Evolutionary conservation across 306 rosid genomes (phyloP), one percentile per base, ranked within the genome.

Genomic region (Vachellia pachyceras): DNA sequence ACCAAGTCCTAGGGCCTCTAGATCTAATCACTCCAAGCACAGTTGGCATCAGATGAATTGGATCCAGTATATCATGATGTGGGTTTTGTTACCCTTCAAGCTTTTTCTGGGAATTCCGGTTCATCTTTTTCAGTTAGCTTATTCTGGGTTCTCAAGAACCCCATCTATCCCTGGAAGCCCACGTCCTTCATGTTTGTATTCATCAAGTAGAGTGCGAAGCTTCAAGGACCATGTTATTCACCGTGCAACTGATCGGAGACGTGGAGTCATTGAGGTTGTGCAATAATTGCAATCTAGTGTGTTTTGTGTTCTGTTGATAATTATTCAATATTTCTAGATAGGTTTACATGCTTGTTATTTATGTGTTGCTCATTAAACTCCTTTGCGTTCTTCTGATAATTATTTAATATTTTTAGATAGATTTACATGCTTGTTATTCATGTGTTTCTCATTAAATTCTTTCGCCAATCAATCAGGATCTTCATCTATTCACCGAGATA

Each of bases 211-310:
- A 65, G 79, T 84, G 77, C 92, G 77, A 79, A 86, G 78, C 72
- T 81, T 91, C 61, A 95, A 87, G 89, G 97, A 95, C 57, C 93
- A 95, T 7, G 61, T 93, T 73, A 85, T 93, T 81, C 91, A 91
- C 82, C 87, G 89, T 66, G 41, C 99, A 70, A 93, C 94, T 65
- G 99, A 95, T 80, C 85, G 92, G 87, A 95, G 99, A 49, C 95
- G 97, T 42, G 99, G 99, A 78, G 87, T 95, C 65, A 84, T 95
- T 82, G 99, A 95, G 99, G 99, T 95, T 79, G 25, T 66, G 64
- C 79, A 25, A 60, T 36, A 46, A 39, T 61, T 47, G 23, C 64
- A 41, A 73, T 61, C 18, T 41, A 44, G 49, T 70, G n/a, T 57
- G 12, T 64, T 2, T 75, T 77, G 18, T 73, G 39, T 91, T 90